These are phyloP conservation scores for Suhomyces kilbournensis DNA, from an alignment of 805 yeast species.

Conservation along the genomic window DNA sequence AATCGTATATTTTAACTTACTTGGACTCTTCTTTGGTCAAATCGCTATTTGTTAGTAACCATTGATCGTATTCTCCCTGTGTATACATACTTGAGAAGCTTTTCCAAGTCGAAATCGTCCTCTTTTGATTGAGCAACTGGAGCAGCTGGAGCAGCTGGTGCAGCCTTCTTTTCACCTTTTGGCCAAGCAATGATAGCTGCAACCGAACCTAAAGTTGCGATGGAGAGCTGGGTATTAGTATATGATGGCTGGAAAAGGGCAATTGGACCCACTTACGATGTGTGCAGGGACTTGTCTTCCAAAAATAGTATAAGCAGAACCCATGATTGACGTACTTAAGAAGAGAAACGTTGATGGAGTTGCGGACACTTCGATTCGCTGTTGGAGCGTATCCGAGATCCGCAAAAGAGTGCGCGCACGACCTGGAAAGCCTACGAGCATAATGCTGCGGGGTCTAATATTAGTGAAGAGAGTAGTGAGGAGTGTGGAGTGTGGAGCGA, in stretches of 20 bases:
- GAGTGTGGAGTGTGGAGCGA: not conserved
- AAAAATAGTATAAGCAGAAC: constrained; percentile 40
- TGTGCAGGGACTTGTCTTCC: constrained; percentile 47
- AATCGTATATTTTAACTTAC: constrained; percentile 13
- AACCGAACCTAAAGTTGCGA: constrained; percentile 39
- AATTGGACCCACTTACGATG: constrained; percentile 31
- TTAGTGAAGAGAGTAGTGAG: not conserved
- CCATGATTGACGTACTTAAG: constrained; percentile 23
- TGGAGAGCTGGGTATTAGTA: constrained; percentile 29
- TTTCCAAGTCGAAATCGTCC: constrained; percentile 44
- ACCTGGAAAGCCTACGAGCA: not conserved
- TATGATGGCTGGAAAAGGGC: not conserved
- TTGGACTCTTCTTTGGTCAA: constrained; percentile 41
- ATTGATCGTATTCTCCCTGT: not conserved
- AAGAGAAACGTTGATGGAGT: not conserved
- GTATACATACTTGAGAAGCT: constrained; percentile 39
- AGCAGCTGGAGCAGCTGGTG: constrained; percentile 19
- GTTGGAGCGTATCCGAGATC: constrained; percentile 1
- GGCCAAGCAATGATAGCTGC: constrained; percentile 40
- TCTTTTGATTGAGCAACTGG: constrained; percentile 26
- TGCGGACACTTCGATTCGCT: not conserved
- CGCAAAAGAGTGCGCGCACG: constrained; percentile 1
- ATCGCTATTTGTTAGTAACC: constrained; percentile 27
- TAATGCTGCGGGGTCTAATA: not conserved
- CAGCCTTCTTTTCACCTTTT: constrained; percentile 21